These are phyloP conservation scores for Carex sylvatica DNA, from an alignment of 202 grass and related monocot species.

Conservation along the genomic window DNA sequence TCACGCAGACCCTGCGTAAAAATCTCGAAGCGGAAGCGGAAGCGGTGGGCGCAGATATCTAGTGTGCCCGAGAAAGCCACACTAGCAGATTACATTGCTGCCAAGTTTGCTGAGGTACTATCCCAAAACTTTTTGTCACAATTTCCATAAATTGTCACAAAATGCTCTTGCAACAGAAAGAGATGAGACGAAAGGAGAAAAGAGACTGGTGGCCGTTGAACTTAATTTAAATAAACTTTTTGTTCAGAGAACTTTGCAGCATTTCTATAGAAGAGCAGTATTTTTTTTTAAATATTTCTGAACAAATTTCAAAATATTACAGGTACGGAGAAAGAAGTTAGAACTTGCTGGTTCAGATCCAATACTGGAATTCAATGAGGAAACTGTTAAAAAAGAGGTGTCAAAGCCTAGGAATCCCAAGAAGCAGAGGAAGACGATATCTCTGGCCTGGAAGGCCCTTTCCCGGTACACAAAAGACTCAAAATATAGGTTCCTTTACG, in stretches of 20 bases:
- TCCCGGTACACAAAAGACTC: conserved; percentile 32
- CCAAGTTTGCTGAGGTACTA: neutral
- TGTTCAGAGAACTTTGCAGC: too few species aligned
- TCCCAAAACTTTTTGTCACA: neutral
- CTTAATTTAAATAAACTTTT: too few species aligned
- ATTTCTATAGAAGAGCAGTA: neutral
- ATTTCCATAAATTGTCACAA: too few species aligned
- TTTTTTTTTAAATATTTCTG: neutral
- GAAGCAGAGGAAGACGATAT: conserved; percentile 21
- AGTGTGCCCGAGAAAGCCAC: neutral
- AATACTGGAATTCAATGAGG: neutral
- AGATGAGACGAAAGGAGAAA: too few species aligned
- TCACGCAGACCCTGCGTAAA: neutral
- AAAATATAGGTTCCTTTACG: conserved; percentile 41
- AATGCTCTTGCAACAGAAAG: too few species aligned
- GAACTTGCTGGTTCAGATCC: neutral
- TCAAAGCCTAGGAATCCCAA: conserved; percentile 23
- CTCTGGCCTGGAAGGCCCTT: conserved; percentile 13
- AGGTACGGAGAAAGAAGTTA: neutral
- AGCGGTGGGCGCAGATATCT: neutral
- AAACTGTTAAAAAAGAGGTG: neutral
- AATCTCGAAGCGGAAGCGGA: neutral
- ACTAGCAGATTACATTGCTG: conserved; percentile 16
- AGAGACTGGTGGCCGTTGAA: too few species aligned
- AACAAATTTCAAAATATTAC: neutral